These are phyloP conservation scores for Suhomyces ambrosiae DNA, from an alignment of 1,139 yeast species.

Conservation along the genomic window DNA sequence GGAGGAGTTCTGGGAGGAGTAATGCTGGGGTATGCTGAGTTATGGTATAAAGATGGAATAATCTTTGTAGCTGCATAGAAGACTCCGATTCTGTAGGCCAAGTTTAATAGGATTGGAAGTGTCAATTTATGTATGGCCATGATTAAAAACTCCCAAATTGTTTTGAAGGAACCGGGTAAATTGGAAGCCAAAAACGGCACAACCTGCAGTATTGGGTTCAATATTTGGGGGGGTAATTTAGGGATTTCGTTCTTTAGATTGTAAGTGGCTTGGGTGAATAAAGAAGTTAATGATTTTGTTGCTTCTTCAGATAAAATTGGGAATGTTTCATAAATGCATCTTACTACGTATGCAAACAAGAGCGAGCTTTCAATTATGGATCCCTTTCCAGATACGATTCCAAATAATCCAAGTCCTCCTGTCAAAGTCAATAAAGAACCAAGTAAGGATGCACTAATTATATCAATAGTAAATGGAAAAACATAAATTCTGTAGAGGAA, in stretches of 20 bases:
- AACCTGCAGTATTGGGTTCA: conserved; percentile 42
- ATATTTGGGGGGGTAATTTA: conserved; percentile 42
- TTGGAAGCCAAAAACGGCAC: conserved; percentile 53
- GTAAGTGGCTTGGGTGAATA: conserved; percentile 42
- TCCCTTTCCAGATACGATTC: conserved; percentile 81
- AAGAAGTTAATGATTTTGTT: conserved; percentile 37
- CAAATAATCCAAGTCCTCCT: conserved; percentile 73
- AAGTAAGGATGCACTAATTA: conserved; percentile 75
- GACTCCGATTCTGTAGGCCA: conserved; percentile 83
- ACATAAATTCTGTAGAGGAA: conserved; percentile 83
- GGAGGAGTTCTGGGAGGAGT: conserved; percentile 28
- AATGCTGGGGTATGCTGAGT: conserved; percentile 32
- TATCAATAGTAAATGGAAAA: conserved; percentile 69
- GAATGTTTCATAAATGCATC: conserved; percentile 87
- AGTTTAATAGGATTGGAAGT: conserved; percentile 75
- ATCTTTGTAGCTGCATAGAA: conserved; percentile 93
- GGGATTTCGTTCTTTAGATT: conserved; percentile 44
- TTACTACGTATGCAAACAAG: conserved; percentile 85
- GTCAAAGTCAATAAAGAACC: conserved; percentile 85
- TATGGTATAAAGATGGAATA: conserved; percentile 71
- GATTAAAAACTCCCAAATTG: conserved; percentile 69
- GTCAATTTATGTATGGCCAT: conserved; percentile 77
- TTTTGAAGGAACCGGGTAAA: conserved; percentile 59
- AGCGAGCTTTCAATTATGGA: conserved; percentile 87
- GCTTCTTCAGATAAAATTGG: conserved; percentile 72